Base-by-base conservation (phyloP, 2,329 filamentous ascomycete genomes). In the Clarireedia paspali region DNA sequence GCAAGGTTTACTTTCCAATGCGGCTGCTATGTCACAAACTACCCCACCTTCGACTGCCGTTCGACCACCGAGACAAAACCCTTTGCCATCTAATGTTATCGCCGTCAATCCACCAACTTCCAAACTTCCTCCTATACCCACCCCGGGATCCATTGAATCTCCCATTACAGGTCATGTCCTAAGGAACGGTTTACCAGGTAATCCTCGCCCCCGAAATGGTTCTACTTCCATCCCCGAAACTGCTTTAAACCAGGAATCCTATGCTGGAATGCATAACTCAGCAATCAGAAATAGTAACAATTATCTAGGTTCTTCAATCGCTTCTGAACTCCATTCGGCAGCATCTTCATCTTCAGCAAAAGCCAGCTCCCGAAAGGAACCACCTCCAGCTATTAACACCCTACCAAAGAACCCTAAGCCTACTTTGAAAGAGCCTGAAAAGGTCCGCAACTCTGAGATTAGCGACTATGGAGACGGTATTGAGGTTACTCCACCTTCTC, bases 391-490 rank as follows among this genome's bases (percentile, higher is more conserved):
- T 20, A 63, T 58, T 50, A 71, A 66, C 36, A 61, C 64, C 17
- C 55, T 68, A 36, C 66, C 70, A 52, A 49, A 66, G 57, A 65
- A 65, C 57, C 60, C 67, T 57, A 61, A 70, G 57, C 63, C 72
- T 63, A 59, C 71, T 58, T 64, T 70, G 64, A 67, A 71, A 69
- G 61, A 70, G 70, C 45, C 58, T 51, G 4, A 53, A 50, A 36
- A 72, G 2, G 52, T 74, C 50, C 72, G 76, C 58, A 78, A 79
- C 68, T 73, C 74, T 47, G 75, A 73, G 9, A 23, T 50, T 6
- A 78, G 77, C 63, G 73, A 79, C 49, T 82, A 81, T 65, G 79
- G 78, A 15, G 78, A 81, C 64, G 75, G 74, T 46, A 75, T 79
- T 68, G 74, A 75, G 61, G 64, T 66, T 38, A 71, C 62, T 34